Evolutionary conservation across 208 protist genomes (phyloP).

Genomic region (Trypanosomatidae sp.): DNA sequence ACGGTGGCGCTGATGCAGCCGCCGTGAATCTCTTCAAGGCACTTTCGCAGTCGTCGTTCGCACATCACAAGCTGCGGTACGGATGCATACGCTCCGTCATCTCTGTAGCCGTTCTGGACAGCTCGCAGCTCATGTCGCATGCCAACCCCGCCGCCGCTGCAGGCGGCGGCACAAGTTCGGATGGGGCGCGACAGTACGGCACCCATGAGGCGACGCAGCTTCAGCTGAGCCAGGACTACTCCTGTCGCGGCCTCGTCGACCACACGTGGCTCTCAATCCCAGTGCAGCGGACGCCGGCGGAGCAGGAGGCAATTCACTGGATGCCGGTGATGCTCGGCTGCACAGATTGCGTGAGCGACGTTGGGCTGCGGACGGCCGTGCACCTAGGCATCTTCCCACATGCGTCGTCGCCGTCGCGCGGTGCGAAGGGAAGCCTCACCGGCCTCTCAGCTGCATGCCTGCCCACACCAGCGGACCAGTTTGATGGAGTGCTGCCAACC

Average conservation of each 20-base stretch:
- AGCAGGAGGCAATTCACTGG: constrained; percentile 71
- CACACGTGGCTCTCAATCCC: constrained; percentile 70
- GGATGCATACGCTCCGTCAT: constrained; percentile 61
- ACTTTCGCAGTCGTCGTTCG: constrained; percentile 53
- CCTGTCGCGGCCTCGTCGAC: constrained; percentile 60
- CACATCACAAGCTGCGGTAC: constrained; percentile 70
- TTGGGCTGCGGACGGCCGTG: constrained; percentile 63
- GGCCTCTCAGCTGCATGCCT: not conserved
- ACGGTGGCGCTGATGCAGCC: not conserved
- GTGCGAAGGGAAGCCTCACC: not conserved
- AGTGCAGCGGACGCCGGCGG: constrained; percentile 42
- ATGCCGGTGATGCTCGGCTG: constrained; percentile 67
- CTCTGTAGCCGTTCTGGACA: constrained; percentile 63
- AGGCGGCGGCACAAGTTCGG: not conserved
- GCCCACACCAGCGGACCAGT: not conserved
- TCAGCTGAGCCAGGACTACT: constrained; percentile 22
- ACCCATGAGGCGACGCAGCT: not conserved
- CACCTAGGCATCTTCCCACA: constrained; percentile 64
- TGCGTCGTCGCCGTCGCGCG: not conserved
- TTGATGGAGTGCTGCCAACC: constrained; percentile 24
- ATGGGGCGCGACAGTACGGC: constrained; percentile 1
- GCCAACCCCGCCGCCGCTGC: not conserved
- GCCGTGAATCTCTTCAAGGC: constrained; percentile 62
- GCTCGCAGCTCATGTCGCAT: not conserved
- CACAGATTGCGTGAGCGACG: constrained; percentile 67